A percentile compares a stretch with the other conserved stretches of the same genome.
Evolutionary conservation across 1,284 basidiomycete species (phyloP).

Genomic region (Ustilago esculenta): DNA sequence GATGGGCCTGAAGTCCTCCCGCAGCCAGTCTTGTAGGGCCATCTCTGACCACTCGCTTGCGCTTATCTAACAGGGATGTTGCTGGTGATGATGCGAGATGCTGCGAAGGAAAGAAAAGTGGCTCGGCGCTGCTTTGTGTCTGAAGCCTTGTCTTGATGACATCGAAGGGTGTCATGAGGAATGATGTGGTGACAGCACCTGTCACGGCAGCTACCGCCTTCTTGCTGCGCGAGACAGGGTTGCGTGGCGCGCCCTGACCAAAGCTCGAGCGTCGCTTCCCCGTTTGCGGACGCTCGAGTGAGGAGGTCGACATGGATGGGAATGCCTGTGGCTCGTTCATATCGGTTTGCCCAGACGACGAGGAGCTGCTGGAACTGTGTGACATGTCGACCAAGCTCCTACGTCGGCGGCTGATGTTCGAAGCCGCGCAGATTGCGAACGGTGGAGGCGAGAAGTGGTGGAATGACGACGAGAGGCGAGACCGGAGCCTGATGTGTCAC

Average conservation of each 20-base stretch:
- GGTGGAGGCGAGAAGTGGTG: constrained; percentile 17
- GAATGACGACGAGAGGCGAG: background rate
- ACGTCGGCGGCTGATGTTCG: too few species aligned
- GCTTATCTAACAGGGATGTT: constrained; percentile 10
- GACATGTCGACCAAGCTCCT: constrained; percentile 15
- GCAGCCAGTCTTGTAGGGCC: background rate
- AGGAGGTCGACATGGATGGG: constrained; percentile 36
- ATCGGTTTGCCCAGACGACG: constrained; percentile 12
- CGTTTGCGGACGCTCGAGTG: constrained; percentile 22
- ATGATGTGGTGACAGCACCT: constrained; percentile 81
- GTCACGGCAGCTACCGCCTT: constrained; percentile 82
- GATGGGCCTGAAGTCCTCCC: constrained; percentile 34
- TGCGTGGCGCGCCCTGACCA: constrained; percentile 34
- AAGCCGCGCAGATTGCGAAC: background rate
- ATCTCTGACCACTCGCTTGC: constrained; percentile 13
- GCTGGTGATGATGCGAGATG: constrained; percentile 19
- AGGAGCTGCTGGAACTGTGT: background rate
- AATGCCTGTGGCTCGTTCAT: constrained; percentile 29
- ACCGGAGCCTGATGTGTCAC: background rate
- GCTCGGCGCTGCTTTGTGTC: constrained; percentile 72
- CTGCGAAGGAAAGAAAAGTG: constrained; percentile 52
- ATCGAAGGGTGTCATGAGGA: constrained; percentile 94
- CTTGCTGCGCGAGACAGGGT: constrained; percentile 70
- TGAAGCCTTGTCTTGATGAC: constrained; percentile 92
- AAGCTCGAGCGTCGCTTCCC: constrained; percentile 20